These are phyloP conservation scores for Exophiala lecanii-corni DNA, from an alignment of 2,329 filamentous ascomycete genomes.

Conservation along the genomic window DNA sequence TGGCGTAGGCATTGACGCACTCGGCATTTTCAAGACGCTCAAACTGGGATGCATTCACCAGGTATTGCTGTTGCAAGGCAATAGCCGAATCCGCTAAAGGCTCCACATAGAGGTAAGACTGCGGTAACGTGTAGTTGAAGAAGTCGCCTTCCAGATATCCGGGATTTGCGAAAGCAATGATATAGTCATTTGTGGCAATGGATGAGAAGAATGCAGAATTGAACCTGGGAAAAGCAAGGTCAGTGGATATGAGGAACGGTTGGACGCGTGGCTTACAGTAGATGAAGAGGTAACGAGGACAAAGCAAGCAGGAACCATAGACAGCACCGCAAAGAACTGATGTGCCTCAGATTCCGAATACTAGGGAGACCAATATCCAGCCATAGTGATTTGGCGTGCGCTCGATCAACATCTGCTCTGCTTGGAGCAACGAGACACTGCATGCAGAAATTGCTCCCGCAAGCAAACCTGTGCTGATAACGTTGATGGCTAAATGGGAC, in stretches of 20 bases:
- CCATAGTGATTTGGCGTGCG: constrained; percentile 27
- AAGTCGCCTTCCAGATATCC: constrained; percentile 8
- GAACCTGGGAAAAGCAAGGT: constrained; percentile 20
- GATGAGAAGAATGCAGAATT: constrained; percentile 27
- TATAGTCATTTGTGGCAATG: constrained; percentile 18
- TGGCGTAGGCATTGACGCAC: constrained; percentile 9
- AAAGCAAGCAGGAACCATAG: constrained; percentile 19
- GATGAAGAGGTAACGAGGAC: constrained; percentile 23
- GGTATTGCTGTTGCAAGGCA: background rate
- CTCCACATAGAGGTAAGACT: background rate
- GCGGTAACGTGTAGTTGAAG: background rate
- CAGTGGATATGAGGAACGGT: background rate
- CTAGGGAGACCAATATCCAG: constrained; percentile 30
- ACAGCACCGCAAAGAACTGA: constrained; percentile 7
- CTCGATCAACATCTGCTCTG: constrained; percentile 31
- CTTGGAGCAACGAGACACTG: constrained; percentile 32
- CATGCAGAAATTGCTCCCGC: constrained; percentile 34
- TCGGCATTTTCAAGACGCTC: constrained; percentile 7
- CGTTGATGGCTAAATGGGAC: constrained; percentile 33
- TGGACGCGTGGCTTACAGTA: constrained; percentile 15
- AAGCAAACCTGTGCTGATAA: constrained; percentile 31
- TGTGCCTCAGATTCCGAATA: constrained; percentile 24
- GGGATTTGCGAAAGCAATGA: constrained; percentile 10
- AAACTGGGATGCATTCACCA: background rate
- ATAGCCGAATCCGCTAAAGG: background rate